Base-by-base conservation (phyloP, 169 alveolate genomes). In the Toxoplasma gondii region DNA sequence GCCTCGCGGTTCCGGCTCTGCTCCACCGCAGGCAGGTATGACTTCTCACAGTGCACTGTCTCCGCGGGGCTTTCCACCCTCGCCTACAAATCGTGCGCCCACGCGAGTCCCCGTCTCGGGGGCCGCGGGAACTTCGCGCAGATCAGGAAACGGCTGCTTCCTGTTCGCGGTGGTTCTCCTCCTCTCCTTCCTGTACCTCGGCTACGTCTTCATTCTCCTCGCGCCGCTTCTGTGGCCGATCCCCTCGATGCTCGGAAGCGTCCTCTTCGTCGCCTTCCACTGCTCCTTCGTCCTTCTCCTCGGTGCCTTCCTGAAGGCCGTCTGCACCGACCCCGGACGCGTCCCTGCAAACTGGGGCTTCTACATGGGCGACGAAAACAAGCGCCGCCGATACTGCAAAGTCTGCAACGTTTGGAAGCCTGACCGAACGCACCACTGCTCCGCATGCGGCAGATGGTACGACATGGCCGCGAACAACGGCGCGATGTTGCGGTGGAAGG, bases 361-460 rank as follows among this genome's bases (percentile, higher is more conserved):
- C 96, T 98, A 98, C 93, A 98, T 99, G 94, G 99, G 99, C 49
- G 99, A 99, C 94, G 99, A 99, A 74, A 99, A 98, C 69, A 97
- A 98, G 86, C 97, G 99, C 94, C 96, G 99, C 74, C 92, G 99
- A 92, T 98, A 98, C 96, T 98, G 99, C 96, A 95, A 98, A 43
- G 98, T 98, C 93, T 99, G 99, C 96, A 98, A 99, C 96, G 99
- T 98, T 22, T 99, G 99, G 98, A 99, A 99, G 95, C 99, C 99
- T 0, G 99, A 99, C 93, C 97, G 99, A 91, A 98, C 99, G 34
- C 99, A 99, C 94, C 99, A 99, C 96, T 99, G 99, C 95, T 98
- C 99, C 12, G 98, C 98, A 27, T 99, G 99, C 96, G 98, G 98
- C 95, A 95, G 99, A 93, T 99, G 99, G 84, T 41, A 38, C 10